phyloP scores from a whole-genome alignment of 768 basidiomycete species.

The Strobilomyces dryophilus region DNA sequence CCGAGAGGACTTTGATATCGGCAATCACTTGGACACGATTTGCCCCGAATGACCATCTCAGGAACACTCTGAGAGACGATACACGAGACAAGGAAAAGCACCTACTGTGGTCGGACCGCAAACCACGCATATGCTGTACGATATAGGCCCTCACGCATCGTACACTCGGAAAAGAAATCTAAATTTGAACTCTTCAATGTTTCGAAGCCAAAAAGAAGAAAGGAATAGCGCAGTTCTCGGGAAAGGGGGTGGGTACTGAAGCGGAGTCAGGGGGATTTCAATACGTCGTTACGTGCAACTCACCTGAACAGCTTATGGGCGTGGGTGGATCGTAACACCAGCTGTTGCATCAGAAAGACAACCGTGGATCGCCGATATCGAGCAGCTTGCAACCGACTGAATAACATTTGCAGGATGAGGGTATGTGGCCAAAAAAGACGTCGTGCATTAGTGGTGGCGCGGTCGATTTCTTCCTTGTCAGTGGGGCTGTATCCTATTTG shows the following conservation, averaged over 20 bases:
- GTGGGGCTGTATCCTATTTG: slow-evolving; percentile 88
- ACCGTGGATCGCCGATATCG: slow-evolving; percentile 82
- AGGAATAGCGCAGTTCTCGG: slow-evolving; percentile 84
- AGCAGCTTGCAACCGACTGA: slow-evolving; percentile 91
- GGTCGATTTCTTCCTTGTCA: slow-evolving; percentile 78
- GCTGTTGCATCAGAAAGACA: slow-evolving; percentile 77
- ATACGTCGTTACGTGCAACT: slow-evolving; percentile 3
- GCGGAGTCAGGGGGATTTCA: not conserved
- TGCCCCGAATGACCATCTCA: slow-evolving; percentile 94
- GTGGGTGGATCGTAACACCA: slow-evolving; percentile 77
- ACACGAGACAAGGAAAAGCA: not conserved
- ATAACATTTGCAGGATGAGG: slow-evolving; percentile 80
- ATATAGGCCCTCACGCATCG: slow-evolving; percentile 74
- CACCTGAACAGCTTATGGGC: slow-evolving; percentile 76
- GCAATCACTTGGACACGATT: slow-evolving; percentile 86
- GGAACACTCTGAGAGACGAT: not conserved
- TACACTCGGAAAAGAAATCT: slow-evolving; percentile 76
- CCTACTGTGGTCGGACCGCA: slow-evolving; percentile 87
- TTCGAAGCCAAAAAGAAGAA: slow-evolving; percentile 92
- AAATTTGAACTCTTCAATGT: slow-evolving; percentile 83
- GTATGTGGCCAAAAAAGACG: slow-evolving; percentile 80
- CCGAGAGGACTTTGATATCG: slow-evolving; percentile 82
- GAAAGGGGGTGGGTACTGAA: slow-evolving; percentile 86
- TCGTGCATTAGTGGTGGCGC: slow-evolving; percentile 61
- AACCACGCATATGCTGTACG: slow-evolving; percentile 88